Evolutionary conservation across 257 asterid species (phyloP), one percentile per base, ranked within the genome.

Genomic region (Nicotiana knightiana): DNA sequence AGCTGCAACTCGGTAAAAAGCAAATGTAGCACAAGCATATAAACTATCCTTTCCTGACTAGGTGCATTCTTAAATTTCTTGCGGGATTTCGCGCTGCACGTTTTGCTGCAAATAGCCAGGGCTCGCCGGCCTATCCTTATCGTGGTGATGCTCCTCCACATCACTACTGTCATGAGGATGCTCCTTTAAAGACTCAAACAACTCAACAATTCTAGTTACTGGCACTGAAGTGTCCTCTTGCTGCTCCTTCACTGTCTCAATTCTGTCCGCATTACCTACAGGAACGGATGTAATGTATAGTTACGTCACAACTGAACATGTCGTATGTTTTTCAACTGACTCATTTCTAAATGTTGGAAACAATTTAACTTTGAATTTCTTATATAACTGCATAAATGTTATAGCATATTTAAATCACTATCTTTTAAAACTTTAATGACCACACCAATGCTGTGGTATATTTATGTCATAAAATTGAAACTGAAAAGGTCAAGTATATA

Each of bases 21-120:
- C 55, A 37, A 67, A 67, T 51, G 35, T 32, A 32, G 35, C 35
- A 32, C 4, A 3, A 32, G 4, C 35, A 32, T 32, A 32, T 11
- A 39, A 37, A 70, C 59, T 21, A 70, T 33, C 6, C 37, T n/a
- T n/a, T 43, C 13, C 6, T 70, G 33, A 43, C 2, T 11, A 24
- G 24, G 24, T 21, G 24, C 5, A 5, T 43, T 46, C 9, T 21
- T 46, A 71, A 71, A 32, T 46, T 35, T 68, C 77, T 21, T 21
- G 81, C 28, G 85, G 81, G 17, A 71, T 82, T 61, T 71, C 35
- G 48, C 39, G 53, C 53, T 62, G 58, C 9, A 70, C 62, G 18
- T 67, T 67, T 30, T 68, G 61, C 55, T 62, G 82, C 78, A 63
- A 70, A 55, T 84, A 61, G 59, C 18, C 79, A 51, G 61, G 6